Conservation (phyloP, 768 basidiomycete species). For the Sporobolomyces phaffii region DNA sequence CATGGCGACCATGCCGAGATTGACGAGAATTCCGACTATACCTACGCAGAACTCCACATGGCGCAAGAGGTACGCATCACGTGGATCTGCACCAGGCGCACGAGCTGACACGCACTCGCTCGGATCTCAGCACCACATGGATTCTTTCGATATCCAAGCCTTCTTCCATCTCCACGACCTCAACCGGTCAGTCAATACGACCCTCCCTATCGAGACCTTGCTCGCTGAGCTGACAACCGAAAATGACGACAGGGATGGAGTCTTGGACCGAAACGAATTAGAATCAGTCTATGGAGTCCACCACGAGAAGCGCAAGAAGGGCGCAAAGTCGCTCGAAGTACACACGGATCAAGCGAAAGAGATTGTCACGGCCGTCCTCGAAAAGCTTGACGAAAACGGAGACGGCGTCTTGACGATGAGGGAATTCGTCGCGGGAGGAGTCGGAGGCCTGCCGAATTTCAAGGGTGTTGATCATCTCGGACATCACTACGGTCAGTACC, state of each 20-base stretch:
- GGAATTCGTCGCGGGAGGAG: slow-evolving; percentile 64
- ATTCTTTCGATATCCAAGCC: slow-evolving; percentile 51
- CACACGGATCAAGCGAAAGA: slow-evolving; percentile 49
- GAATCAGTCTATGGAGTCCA: slow-evolving; percentile 79
- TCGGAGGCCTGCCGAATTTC: slow-evolving; percentile 74
- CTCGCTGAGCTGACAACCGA: background rate
- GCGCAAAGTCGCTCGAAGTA: slow-evolving; percentile 29
- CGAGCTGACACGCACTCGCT: background rate
- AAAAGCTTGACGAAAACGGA: slow-evolving; percentile 63
- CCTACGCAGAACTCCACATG: slow-evolving; percentile 90
- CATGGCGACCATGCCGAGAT: slow-evolving; percentile 63
- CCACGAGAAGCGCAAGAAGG: slow-evolving; percentile 52
- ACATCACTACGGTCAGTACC: slow-evolving; percentile 79
- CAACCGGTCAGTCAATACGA: slow-evolving; percentile 50
- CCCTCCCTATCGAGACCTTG: background rate
- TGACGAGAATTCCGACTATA: slow-evolving; percentile 56
- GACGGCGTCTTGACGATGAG: slow-evolving; percentile 65
- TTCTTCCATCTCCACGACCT: slow-evolving; percentile 97
- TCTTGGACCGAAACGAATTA: slow-evolving; percentile 79
- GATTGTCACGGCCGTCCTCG: slow-evolving; percentile 66
- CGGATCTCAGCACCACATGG: slow-evolving; percentile 48
- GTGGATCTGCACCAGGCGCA: background rate
- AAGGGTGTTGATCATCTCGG: slow-evolving; percentile 79
- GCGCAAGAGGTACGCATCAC: slow-evolving; percentile 62
- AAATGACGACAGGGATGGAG: slow-evolving; percentile 57